Conservation (phyloP, 441 rosid species). For the Bocquillonia castaneifolia region DNA sequence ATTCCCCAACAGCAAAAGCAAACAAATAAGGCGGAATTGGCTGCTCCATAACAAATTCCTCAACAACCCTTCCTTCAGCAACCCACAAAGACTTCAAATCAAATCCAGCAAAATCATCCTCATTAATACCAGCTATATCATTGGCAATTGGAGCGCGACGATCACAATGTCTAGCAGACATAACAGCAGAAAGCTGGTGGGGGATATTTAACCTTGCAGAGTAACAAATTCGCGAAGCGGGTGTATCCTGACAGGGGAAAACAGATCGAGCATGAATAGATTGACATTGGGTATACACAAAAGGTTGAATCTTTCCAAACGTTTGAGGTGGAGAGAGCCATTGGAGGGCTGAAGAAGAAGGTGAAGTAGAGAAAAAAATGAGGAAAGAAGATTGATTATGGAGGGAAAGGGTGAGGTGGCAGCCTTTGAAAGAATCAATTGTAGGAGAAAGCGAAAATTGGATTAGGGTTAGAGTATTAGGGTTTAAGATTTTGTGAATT, state of each 20-base stretch:
- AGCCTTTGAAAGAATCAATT: constrained; percentile 53
- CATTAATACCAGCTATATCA: constrained; percentile 34
- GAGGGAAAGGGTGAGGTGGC: constrained; percentile 42
- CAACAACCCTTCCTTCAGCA: constrained; percentile 64
- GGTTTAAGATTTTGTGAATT: constrained; percentile 39
- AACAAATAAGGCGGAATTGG: constrained; percentile 82
- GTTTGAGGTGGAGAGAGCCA: constrained; percentile 84
- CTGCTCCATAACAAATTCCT: constrained; percentile 82
- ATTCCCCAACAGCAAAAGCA: constrained; percentile 80
- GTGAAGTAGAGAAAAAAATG: constrained; percentile 55
- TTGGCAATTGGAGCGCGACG: constrained; percentile 49
- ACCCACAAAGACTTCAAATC: constrained; percentile 48
- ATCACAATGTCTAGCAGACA: constrained; percentile 66
- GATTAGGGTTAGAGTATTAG: constrained; percentile 38
- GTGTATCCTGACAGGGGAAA: constrained; percentile 89
- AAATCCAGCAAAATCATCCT: constrained; percentile 13
- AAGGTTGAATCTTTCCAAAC: constrained; percentile 58
- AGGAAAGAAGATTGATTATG: constrained; percentile 41
- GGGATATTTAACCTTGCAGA: constrained; percentile 62
- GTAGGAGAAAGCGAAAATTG: constrained; percentile 40
- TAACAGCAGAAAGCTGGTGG: constrained; percentile 60
- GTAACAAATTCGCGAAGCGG: constrained; percentile 68
- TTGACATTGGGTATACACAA: constrained; percentile 84
- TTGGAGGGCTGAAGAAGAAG: constrained; percentile 78
- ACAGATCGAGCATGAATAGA: constrained; percentile 80